These are phyloP conservation scores for Amphirosellinia nigrospora DNA, from an alignment of 495 filamentous ascomycete genomes.

Conservation along the genomic window DNA sequence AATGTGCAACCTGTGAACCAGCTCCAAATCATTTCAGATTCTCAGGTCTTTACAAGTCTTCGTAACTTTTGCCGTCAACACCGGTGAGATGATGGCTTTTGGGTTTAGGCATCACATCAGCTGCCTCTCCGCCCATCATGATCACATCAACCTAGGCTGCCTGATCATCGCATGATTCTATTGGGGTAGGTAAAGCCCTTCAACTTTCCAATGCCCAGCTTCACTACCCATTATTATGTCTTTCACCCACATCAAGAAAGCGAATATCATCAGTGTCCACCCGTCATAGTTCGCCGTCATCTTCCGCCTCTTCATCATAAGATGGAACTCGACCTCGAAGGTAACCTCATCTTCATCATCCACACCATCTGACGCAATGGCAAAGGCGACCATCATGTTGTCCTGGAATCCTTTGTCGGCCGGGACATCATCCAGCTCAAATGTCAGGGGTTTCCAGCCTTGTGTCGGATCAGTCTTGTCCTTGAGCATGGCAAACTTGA, in stretches of 20 bases:
- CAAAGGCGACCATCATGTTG: slow-evolving; percentile 72
- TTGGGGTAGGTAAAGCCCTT: neutral
- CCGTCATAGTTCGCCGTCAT: slow-evolving; percentile 21
- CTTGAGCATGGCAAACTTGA: slow-evolving; percentile 49
- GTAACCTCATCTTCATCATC: slow-evolving; percentile 58
- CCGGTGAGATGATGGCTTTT: neutral
- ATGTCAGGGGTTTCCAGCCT: slow-evolving; percentile 50
- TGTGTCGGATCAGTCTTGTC: slow-evolving; percentile 37
- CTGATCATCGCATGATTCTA: neutral
- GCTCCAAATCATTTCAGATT: neutral
- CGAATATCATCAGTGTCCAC: neutral
- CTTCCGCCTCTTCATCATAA: slow-evolving; percentile 51
- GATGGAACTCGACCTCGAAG: slow-evolving; percentile 69
- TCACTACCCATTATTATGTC: neutral
- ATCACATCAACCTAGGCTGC: neutral
- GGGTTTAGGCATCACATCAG: neutral
- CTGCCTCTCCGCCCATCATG: neutral
- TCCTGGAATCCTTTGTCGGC: slow-evolving; percentile 54
- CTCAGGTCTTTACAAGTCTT: neutral
- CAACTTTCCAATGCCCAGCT: neutral
- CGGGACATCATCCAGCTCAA: slow-evolving; percentile 44
- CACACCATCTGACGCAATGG: slow-evolving; percentile 55
- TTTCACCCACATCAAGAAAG: neutral
- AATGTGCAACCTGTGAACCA: neutral
- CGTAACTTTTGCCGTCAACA: neutral